These are phyloP conservation scores for Tolypocladium cylindrosporum DNA, from an alignment of 2,329 filamentous ascomycete species.

Conservation along the genomic window DNA sequence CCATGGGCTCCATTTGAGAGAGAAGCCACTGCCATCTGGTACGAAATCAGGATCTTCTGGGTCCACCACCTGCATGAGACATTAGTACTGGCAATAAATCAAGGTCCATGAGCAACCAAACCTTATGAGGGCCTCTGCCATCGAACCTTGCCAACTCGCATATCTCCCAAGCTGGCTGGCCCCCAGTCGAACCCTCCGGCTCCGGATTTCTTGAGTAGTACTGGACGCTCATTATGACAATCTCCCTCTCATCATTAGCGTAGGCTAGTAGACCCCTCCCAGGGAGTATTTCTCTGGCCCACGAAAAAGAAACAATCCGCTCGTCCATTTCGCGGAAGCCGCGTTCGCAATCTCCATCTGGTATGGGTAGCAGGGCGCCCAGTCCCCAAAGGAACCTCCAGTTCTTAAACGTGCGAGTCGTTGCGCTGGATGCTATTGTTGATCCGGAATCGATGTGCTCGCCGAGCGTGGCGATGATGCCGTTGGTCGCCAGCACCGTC, in stretches of 20 bases:
- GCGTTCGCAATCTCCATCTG: slow-evolving; percentile 23
- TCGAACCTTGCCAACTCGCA: slow-evolving; percentile 39
- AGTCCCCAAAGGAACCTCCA: slow-evolving; percentile 49
- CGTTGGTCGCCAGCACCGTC: slow-evolving; percentile 38
- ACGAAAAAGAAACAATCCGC: slow-evolving; percentile 40
- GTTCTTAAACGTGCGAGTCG: slow-evolving; percentile 30
- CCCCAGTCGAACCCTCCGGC: slow-evolving; percentile 6
- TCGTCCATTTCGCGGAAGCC: slow-evolving; percentile 28
- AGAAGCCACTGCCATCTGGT: slow-evolving; percentile 37
- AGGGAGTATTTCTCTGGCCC: slow-evolving; percentile 33
- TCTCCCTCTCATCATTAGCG: slow-evolving; percentile 36
- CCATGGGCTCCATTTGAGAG: slow-evolving; percentile 47
- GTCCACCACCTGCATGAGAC: slow-evolving; percentile 13
- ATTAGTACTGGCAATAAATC: not conserved
- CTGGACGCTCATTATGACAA: slow-evolving; percentile 41
- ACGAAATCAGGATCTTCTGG: slow-evolving; percentile 36
- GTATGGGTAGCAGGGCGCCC: slow-evolving; percentile 40
- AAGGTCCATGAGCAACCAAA: not conserved
- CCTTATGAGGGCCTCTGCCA: slow-evolving; percentile 33
- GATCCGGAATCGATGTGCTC: slow-evolving; percentile 27
- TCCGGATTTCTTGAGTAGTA: slow-evolving; percentile 13
- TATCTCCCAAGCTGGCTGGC: slow-evolving; percentile 36
- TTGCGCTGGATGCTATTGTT: slow-evolving; percentile 17
- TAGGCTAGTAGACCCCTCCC: slow-evolving; percentile 40
- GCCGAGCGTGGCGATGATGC: slow-evolving; percentile 40